These are phyloP conservation scores for Clonostachys solani DNA, from an alignment of 2,329 filamentous ascomycete species.

Conservation along the genomic window DNA sequence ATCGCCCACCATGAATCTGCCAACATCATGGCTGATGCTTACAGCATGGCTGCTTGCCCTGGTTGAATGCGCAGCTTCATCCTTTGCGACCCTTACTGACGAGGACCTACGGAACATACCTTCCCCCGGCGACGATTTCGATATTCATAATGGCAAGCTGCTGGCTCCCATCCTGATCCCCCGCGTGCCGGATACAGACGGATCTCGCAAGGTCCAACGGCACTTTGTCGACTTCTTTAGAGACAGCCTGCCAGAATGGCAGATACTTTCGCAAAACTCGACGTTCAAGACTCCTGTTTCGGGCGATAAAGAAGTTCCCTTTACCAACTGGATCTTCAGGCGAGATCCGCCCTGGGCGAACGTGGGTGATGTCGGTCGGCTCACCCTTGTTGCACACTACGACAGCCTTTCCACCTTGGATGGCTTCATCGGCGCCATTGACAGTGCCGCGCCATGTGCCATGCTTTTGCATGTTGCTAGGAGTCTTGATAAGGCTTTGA, in stretches of 20 bases:
- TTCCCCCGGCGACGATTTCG: slow-evolving; percentile 69
- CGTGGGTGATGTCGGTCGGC: slow-evolving; percentile 69
- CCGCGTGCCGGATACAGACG: slow-evolving; percentile 82
- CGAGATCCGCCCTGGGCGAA: slow-evolving; percentile 79
- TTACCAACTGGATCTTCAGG: slow-evolving; percentile 80
- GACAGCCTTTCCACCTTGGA: slow-evolving; percentile 77
- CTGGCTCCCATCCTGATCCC: slow-evolving; percentile 84
- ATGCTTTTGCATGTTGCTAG: slow-evolving; percentile 85
- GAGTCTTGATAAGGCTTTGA: slow-evolving; percentile 75
- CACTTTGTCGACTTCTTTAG: slow-evolving; percentile 85
- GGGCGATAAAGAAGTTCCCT: slow-evolving; percentile 67
- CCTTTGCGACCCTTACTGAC: slow-evolving; percentile 61
- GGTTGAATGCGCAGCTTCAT: slow-evolving; percentile 20
- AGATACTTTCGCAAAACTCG: slow-evolving; percentile 82
- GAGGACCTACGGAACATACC: slow-evolving; percentile 68
- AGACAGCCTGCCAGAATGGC: slow-evolving; percentile 72
- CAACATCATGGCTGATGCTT: slow-evolving; percentile 1
- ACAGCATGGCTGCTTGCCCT: slow-evolving; percentile 6
- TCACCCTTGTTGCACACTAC: slow-evolving; percentile 92
- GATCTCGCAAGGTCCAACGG: slow-evolving; percentile 65
- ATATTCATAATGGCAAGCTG: slow-evolving; percentile 70
- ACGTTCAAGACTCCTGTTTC: slow-evolving; percentile 77
- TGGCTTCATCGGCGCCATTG: slow-evolving; percentile 90
- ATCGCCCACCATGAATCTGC: slow-evolving; percentile 9
- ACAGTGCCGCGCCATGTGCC: slow-evolving; percentile 91